Percentiles rank a stretch among this genome's conserved stretches.
Conservation (phyloP, 169 alveolate genomes). For the Eimeria acervulina region DNA sequence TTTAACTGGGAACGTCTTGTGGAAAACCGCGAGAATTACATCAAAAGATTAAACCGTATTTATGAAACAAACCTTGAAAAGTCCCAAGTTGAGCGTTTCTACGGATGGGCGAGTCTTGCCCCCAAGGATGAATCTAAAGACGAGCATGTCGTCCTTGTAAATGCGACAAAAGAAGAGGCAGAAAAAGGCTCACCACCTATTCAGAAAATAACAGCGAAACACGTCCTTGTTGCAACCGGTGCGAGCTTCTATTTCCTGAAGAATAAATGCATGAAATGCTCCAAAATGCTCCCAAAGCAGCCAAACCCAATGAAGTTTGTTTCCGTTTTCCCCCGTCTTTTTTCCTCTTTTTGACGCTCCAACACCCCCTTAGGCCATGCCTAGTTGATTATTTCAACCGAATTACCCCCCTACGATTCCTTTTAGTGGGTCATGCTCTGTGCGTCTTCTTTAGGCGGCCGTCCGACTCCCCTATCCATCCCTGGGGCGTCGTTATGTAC, state of each 20-base stretch:
- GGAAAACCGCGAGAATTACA: slow-evolving; percentile 90
- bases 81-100: slow-evolving; percentile 59
- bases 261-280: too few species aligned
- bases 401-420: background rate
- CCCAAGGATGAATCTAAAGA: background rate
- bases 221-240: slow-evolving; percentile 79
- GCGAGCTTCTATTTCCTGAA: background rate
- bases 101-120: slow-evolving; percentile 88
- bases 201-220: slow-evolving; percentile 85
- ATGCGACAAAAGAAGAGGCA: background rate
- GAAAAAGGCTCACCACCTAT: background rate
- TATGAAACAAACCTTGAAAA: slow-evolving; percentile 88
- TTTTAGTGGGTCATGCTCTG: background rate
- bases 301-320: background rate
- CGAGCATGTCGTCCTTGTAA: background rate
- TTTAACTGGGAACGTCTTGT: slow-evolving; percentile 86
- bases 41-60: slow-evolving; percentile 90
- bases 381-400: too few species aligned
- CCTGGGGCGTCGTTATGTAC: slow-evolving; percentile 91
- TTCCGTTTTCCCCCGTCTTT: background rate
- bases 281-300: too few species aligned
- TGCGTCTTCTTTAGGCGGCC: slow-evolving; percentile 93
- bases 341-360: too few species aligned
- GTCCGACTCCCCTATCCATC: slow-evolving; percentile 89
- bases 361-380: background rate